These are phyloP conservation scores for Pochonia chlamydosporia DNA, from an alignment of 2,329 filamentous ascomycete species.

Conservation along the genomic window DNA sequence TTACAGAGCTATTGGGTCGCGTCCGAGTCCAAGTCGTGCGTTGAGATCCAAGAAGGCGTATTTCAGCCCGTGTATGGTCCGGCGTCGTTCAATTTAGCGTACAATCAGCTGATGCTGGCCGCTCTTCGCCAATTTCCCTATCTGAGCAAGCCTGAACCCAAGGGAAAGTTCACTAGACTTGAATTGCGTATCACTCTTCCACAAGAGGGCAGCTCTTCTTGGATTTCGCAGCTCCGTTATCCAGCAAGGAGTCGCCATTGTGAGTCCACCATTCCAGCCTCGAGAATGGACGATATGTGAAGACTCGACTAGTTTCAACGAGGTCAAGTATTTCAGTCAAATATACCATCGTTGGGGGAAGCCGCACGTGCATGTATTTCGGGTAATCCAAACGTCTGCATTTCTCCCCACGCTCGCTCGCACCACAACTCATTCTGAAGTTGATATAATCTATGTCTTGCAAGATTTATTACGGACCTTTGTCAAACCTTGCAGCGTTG, in stretches of 20 bases:
- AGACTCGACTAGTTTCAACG: background rate
- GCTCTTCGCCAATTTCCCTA: conserved; percentile 12
- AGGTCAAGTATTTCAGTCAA: background rate
- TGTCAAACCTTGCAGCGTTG: background rate
- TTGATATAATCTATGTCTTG: background rate
- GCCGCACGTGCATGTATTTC: background rate
- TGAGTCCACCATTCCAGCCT: background rate
- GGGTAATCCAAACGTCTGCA: conserved; percentile 2
- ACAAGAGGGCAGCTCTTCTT: conserved; percentile 9
- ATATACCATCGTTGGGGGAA: background rate
- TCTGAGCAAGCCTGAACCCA: conserved; percentile 4
- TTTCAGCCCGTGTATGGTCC: conserved; percentile 7
- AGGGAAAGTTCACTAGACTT: conserved; percentile 5
- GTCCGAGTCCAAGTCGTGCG: conserved; percentile 4
- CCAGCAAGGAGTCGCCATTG: background rate
- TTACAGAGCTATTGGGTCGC: conserved; percentile 4
- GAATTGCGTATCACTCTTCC: conserved; percentile 6
- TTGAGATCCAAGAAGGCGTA: conserved; percentile 12
- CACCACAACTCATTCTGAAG: background rate
- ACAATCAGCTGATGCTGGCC: conserved; percentile 9
- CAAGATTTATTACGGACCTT: background rate
- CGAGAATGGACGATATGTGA: background rate
- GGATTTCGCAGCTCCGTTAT: conserved; percentile 6
- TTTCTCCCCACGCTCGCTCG: conserved; percentile 1
- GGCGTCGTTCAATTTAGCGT: conserved; percentile 10